These are phyloP conservation scores for Candida tallmaniae DNA, from an alignment of 805 yeast species.

Conservation along the genomic window DNA sequence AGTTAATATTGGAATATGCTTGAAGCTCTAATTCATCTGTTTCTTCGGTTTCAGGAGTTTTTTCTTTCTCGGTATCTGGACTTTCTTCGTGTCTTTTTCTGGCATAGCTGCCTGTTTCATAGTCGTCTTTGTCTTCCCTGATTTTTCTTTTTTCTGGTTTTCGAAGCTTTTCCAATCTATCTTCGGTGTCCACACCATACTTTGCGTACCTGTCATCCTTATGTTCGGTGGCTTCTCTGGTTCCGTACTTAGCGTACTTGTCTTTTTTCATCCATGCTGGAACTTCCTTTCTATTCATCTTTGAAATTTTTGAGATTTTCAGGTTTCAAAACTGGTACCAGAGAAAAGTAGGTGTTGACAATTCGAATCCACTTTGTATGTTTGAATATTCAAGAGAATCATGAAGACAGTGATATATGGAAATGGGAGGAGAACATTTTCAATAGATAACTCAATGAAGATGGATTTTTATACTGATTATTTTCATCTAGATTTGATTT, in stretches of 20 bases:
- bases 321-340: neutral
- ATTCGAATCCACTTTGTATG: neutral
- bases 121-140: conserved; percentile 1
- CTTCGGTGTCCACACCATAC: conserved; percentile 3
- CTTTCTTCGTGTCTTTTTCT: neutral
- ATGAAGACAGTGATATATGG: too few relatives aligned
- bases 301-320: neutral
- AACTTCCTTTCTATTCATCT: conserved; percentile 13
- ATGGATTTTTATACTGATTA: too few relatives aligned
- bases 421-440: too few relatives aligned
- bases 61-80: conserved; percentile 4
- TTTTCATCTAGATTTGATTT: too few relatives aligned
- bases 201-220: conserved; percentile 4
- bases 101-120: neutral
- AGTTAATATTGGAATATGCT: conserved; percentile 18
- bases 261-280: conserved; percentile 39
- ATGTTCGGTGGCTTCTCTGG: conserved; percentile 6
- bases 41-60: neutral
- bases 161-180: conserved; percentile 6
- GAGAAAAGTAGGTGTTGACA: too few relatives aligned
- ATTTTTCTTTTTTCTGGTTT: conserved; percentile 1
- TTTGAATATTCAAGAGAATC: too few relatives aligned
- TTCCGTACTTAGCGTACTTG: conserved; percentile 40
- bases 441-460: too few relatives aligned
- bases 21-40: neutral